Conservation (phyloP, 768 basidiomycete species). For the Xerocomus potaroensis region DNA sequence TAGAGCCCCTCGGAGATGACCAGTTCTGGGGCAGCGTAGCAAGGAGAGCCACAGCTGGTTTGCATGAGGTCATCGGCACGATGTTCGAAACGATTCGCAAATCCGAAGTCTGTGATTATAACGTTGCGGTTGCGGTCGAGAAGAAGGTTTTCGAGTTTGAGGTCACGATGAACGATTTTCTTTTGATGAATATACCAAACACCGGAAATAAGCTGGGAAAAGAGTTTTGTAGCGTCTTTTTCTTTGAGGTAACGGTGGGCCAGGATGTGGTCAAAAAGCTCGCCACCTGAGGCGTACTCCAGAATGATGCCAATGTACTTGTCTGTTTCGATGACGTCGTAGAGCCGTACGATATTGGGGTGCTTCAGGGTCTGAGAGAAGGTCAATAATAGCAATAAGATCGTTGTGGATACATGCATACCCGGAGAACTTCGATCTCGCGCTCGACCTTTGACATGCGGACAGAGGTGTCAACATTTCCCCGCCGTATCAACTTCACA, state of each 20-base stretch:
- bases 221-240: conserved; percentile 90
- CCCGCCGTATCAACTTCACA: conserved; percentile 92
- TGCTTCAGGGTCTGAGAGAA: conserved; percentile 77
- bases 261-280: conserved; percentile 97
- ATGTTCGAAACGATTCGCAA: conserved; percentile 96
- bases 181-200: conserved; percentile 99
- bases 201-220: conserved; percentile 96
- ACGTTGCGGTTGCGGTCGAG: conserved; percentile 97
- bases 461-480: conserved; percentile 81
- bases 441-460: conserved; percentile 94
- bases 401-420: conserved; percentile 36
- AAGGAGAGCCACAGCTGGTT: conserved; percentile 94
- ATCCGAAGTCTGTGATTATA: conserved; percentile 99
- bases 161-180: conserved; percentile 98
- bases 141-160: conserved; percentile 97
- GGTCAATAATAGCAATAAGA: conserved; percentile 7
- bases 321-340: conserved; percentile 99
- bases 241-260: conserved; percentile 96
- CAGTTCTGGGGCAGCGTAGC: conserved; percentile 97
- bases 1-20: conserved; percentile 97
- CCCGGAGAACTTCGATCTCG: conserved; percentile 95
- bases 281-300: conserved; percentile 97
- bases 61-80: conserved; percentile 95
- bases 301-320: conserved; percentile 99
- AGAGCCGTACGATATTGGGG: conserved; percentile 95